Evolutionary conservation across 371 early-diverging fungal species (phyloP).

Genomic region (Mortierella sp.): DNA sequence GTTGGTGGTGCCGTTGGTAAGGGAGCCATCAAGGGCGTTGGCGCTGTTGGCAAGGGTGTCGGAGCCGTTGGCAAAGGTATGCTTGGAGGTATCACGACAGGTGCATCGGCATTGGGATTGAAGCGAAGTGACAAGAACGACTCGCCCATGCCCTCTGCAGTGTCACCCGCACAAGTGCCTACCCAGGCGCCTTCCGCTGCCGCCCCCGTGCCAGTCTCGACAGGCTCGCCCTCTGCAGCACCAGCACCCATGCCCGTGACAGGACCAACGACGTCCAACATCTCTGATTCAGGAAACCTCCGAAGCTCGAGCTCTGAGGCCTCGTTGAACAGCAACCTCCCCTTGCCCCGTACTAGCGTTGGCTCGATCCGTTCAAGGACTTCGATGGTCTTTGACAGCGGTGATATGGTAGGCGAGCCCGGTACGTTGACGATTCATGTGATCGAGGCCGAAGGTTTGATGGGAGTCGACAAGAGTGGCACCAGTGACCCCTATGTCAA

Average conservation of each 20-base stretch:
- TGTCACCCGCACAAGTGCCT: background rate
- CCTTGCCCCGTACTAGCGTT: constrained; percentile 31
- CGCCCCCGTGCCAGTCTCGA: constrained; percentile 5
- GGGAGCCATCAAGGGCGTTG: constrained; percentile 63
- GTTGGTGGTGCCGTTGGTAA: constrained; percentile 59
- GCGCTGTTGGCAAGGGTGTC: constrained; percentile 60
- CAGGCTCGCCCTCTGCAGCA: constrained; percentile 7
- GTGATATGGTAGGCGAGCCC: constrained; percentile 40
- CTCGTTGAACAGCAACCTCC: constrained; percentile 11
- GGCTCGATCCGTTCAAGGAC: constrained; percentile 28
- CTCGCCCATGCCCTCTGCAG: constrained; percentile 10
- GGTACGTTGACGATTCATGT: constrained; percentile 60
- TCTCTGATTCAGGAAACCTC: background rate
- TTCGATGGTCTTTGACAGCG: constrained; percentile 32
- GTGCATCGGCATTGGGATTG: constrained; percentile 56
- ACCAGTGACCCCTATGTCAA: constrained; percentile 68
- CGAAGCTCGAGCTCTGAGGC: constrained; percentile 18
- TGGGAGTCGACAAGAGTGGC: constrained; percentile 67
- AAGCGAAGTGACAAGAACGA: constrained; percentile 51
- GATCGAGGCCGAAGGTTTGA: constrained; percentile 64
- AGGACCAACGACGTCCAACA: background rate
- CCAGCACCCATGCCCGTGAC: no score
- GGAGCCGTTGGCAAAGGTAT: constrained; percentile 55
- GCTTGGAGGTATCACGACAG: constrained; percentile 54
- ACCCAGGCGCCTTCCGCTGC: background rate